Conservation (phyloP, 2,329 filamentous ascomycete species). For the Zalaria sp. region DNA sequence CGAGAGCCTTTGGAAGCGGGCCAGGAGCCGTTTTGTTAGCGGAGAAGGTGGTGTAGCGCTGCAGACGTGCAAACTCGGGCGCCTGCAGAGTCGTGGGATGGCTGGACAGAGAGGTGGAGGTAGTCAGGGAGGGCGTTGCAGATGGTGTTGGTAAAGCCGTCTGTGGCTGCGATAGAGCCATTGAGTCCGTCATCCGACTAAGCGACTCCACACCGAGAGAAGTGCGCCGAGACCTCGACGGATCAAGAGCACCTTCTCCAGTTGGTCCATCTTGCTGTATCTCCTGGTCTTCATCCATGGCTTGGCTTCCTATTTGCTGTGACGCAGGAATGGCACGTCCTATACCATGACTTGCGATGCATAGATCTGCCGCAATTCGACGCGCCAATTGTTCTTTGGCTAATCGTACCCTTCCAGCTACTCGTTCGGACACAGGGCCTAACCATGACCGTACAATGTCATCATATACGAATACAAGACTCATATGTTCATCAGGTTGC, state of each 20-base stretch:
- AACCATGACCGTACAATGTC: constrained; percentile 13
- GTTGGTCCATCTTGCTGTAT: background rate
- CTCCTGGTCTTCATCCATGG: constrained; percentile 4
- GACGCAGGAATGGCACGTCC: background rate
- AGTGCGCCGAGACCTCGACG: constrained; percentile 2
- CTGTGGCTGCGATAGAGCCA: constrained; percentile 1
- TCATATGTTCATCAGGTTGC: background rate
- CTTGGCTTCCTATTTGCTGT: background rate
- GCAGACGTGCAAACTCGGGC: constrained; percentile 19
- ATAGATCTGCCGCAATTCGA: constrained; percentile 20
- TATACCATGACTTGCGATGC: constrained; percentile 18
- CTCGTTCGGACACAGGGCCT: constrained; percentile 9
- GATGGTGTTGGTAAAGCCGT: constrained; percentile 15
- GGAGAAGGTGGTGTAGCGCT: constrained; percentile 21
- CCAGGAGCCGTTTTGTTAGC: constrained; percentile 9
- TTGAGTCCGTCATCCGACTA: background rate
- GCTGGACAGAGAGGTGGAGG: constrained; percentile 8
- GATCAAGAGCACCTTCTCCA: background rate
- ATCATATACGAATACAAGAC: constrained; percentile 9
- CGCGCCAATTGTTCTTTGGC: constrained; percentile 15
- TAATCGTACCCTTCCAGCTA: constrained; percentile 14
- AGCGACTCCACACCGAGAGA: constrained; percentile 1
- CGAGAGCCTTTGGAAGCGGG: constrained; percentile 17
- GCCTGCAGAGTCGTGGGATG: constrained; percentile 12
- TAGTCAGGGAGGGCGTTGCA: constrained; percentile 16